Base-by-base conservation (phyloP, 352 stramenopile genomes). In the Elongisporangium undulatum region DNA sequence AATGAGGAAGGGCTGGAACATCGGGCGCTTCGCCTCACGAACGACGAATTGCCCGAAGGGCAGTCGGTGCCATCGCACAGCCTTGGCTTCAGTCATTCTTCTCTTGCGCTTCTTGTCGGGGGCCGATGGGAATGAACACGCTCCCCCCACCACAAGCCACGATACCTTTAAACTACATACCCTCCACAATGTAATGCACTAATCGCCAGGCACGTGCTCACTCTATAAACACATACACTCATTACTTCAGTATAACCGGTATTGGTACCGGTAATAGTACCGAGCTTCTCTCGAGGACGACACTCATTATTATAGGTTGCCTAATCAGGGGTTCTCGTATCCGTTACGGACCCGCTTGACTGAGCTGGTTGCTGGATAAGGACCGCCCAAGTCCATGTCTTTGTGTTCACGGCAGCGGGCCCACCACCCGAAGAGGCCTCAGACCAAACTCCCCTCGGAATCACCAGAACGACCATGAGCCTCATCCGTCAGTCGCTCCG, bases 1-100 rank as follows among this genome's bases (percentile, higher is more conserved):
- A 68, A 84, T 71, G 63, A 95, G 78, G 72, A 95, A 95, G 10
- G 86, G 86, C 51, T 82, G 80, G 80, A 95, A 93, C 76, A 89
- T 85, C 7, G 79, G 77, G 62, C 86, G 83, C 58, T 80, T 88
- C 51, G 75, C 65, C 69, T 95, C 86, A 69, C 92, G 76, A 56
- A 72, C 66, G 59, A 95, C 58, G 67, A 92, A 95, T 66, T 95
- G 67, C 53, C 56, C 68, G 72, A 87, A 92, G 17, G 80, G 75
- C 54, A 94, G 66, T 62, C 87, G 87, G 79, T 95, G 86, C 86
- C 86, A 95, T 77, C 75, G 80, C 38, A 93, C 75, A 59, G 79
- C 77, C 67, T 93, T 93, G 62, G 69, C 64, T 38, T 69, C 69
- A 63, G 67, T 76, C 78, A 89, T 92, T 45, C 56, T 77, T 41